Conservation (phyloP, 1,139 yeast genomes). For the Candida albicans region DNA sequence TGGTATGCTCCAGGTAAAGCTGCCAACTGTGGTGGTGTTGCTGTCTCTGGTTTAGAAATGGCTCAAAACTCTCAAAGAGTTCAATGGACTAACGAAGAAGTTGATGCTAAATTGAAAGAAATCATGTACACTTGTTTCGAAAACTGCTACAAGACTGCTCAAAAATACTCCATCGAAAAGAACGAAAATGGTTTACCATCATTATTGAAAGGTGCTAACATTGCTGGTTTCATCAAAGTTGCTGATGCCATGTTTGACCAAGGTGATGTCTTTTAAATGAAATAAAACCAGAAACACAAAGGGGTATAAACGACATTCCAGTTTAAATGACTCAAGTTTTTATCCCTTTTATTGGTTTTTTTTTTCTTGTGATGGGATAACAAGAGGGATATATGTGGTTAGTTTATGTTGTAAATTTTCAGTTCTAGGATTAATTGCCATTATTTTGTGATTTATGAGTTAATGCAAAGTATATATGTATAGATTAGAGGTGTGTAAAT, state of each 20-base stretch:
- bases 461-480: neutral
- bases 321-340: too few species aligned
- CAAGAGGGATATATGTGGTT: neutral
- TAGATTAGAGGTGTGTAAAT: neutral
- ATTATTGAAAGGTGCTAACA: conserved; percentile 96
- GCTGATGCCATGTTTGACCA: conserved; percentile 98
- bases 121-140: conserved; percentile 94
- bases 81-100: conserved; percentile 85
- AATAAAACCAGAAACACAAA: neutral
- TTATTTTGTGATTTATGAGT: neutral
- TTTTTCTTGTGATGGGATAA: neutral
- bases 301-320: neutral
- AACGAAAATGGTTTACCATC: conserved; percentile 69
- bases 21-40: conserved; percentile 99
- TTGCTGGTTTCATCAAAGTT: conserved; percentile 97
- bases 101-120: conserved; percentile 80
- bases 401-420: neutral
- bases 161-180: conserved; percentile 73
- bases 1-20: conserved; percentile 99
- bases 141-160: conserved; percentile 87
- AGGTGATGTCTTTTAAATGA: conserved; percentile 72
- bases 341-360: neutral
- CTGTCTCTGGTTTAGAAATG: conserved; percentile 98
- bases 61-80: conserved; percentile 98
- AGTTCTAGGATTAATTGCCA: neutral